Percentiles rank a stretch among this genome's conserved stretches.
phyloP scores from a whole-genome alignment of 148 eudicot species.

The Dysphania ambrosioides region DNA sequence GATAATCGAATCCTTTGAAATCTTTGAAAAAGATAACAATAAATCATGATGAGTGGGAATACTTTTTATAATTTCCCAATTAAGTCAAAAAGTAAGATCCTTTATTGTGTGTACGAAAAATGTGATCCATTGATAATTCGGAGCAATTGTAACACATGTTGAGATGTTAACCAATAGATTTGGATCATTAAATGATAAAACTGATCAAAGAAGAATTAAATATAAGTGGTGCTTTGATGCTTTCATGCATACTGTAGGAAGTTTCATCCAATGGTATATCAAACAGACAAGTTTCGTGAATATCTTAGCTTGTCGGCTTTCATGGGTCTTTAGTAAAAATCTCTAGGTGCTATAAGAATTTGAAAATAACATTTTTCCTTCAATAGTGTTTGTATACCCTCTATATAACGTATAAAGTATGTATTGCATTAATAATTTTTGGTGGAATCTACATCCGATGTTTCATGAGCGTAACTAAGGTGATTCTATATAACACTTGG shows the following conservation, averaged over 20 bases:
- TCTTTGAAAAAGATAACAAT: background rate
- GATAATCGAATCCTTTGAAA: slow-evolving; percentile 26
- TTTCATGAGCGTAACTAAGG: too few species aligned
- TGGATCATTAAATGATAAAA: background rate
- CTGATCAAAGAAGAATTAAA: background rate
- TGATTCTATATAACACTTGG: too few species aligned
- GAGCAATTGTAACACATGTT: too few species aligned
- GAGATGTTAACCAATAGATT: slow-evolving; percentile 14
- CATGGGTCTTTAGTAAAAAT: background rate
- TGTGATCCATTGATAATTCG: background rate
- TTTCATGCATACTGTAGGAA: background rate
- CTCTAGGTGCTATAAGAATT: background rate
- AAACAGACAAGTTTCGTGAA: background rate
- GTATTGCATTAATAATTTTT: too few species aligned
- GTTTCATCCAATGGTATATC: background rate
- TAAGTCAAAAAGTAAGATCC: slow-evolving; percentile 25
- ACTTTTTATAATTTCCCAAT: slow-evolving; percentile 9
- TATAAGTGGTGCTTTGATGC: too few species aligned
- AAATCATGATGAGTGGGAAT: slow-evolving; percentile 13
- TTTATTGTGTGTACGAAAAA: background rate
- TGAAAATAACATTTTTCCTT: too few species aligned
- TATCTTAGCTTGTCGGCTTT: too few species aligned
- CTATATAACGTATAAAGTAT: too few species aligned
- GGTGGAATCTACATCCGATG: too few species aligned
- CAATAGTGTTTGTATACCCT: too few species aligned